These are phyloP conservation scores for Blastocystis hominis DNA, from an alignment of 352 stramenopile genomes.

Conservation along the genomic window DNA sequence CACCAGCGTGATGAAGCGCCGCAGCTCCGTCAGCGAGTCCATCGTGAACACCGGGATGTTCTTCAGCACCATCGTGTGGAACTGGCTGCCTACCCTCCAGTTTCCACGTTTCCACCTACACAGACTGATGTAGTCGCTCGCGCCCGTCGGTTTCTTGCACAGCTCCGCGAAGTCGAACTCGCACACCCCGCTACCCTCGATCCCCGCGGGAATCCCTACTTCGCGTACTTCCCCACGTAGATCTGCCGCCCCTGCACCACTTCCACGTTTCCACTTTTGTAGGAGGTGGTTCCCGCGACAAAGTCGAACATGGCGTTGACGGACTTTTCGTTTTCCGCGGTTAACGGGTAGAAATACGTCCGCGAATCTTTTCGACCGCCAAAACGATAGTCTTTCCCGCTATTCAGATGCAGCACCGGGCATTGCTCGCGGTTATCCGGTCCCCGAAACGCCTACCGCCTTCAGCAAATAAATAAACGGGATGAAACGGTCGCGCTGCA, in stretches of 20 bases:
- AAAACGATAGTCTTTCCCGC: constrained; percentile 69
- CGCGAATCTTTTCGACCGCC: constrained; percentile 57
- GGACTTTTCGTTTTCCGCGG: constrained; percentile 58
- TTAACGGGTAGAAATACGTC: constrained; percentile 68
- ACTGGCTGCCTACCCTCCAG: constrained; percentile 65
- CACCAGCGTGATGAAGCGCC: constrained; percentile 88
- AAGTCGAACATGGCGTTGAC: constrained; percentile 66
- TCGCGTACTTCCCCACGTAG: constrained; percentile 63
- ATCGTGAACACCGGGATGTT: constrained; percentile 75
- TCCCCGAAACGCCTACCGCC: constrained; percentile 19
- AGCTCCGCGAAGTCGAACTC: constrained; percentile 84
- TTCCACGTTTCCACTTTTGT: constrained; percentile 65
- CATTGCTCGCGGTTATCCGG: constrained; percentile 67
- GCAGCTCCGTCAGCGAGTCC: constrained; percentile 76
- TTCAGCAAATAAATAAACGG: constrained; percentile 87
- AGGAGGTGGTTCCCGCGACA: constrained; percentile 58
- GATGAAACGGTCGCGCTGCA: constrained; percentile 88
- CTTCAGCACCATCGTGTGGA: constrained; percentile 79
- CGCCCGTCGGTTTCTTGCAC: constrained; percentile 82
- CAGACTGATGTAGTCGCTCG: constrained; percentile 85
- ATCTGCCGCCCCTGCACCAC: constrained; percentile 73
- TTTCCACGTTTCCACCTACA: constrained; percentile 48
- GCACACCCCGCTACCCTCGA: constrained; percentile 62
- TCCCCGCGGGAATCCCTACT: constrained; percentile 63
- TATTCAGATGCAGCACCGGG: constrained; percentile 68